Percentiles rank a stretch among this genome's conserved stretches.
phyloP scores from a whole-genome alignment of 2,329 filamentous ascomycete genomes.

The Plenodomus lindquistii region DNA sequence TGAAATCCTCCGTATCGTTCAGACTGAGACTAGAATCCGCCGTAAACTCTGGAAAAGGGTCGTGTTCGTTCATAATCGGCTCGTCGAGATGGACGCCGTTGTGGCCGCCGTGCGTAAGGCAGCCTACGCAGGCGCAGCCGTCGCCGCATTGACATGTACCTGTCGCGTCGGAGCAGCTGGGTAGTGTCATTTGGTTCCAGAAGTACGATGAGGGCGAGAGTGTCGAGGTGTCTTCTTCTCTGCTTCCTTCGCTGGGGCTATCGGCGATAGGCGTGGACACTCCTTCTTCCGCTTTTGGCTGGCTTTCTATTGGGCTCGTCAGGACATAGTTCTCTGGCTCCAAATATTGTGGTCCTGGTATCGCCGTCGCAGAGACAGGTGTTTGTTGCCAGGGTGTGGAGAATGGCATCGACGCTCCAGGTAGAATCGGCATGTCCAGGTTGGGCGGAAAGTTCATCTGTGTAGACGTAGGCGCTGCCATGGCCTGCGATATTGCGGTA shows the following conservation, averaged over 20 bases:
- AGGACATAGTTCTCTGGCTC: conserved; percentile 10
- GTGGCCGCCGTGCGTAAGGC: conserved; percentile 57
- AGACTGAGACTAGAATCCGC: conserved; percentile 9
- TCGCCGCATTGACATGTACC: conserved; percentile 58
- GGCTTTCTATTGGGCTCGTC: conserved; percentile 11
- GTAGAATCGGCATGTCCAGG: conserved; percentile 22
- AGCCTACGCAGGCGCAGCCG: conserved; percentile 58
- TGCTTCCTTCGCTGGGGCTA: conserved; percentile 31
- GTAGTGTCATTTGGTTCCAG: conserved; percentile 42
- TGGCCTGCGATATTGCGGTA: conserved; percentile 17
- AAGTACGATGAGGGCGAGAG: conserved; percentile 45
- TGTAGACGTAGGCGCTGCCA: conserved; percentile 19
- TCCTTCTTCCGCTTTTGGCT: conserved; percentile 19
- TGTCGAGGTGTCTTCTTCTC: conserved; percentile 38
- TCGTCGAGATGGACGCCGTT: conserved; percentile 47
- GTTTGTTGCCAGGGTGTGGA: conserved; percentile 29
- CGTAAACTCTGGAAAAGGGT: conserved; percentile 19
- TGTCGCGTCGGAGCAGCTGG: conserved; percentile 52
- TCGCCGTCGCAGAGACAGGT: conserved; percentile 15
- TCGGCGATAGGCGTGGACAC: conserved; percentile 22
- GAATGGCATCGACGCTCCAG: conserved; percentile 16
- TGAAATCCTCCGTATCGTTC: conserved; percentile 12
- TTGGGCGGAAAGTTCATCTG: conserved; percentile 28
- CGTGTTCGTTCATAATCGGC: conserved; percentile 15
- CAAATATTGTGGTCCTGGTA: conserved; percentile 19